phyloP scores from a whole-genome alignment of 2,329 filamentous ascomycete species.

The Aspergillus sp. region DNA sequence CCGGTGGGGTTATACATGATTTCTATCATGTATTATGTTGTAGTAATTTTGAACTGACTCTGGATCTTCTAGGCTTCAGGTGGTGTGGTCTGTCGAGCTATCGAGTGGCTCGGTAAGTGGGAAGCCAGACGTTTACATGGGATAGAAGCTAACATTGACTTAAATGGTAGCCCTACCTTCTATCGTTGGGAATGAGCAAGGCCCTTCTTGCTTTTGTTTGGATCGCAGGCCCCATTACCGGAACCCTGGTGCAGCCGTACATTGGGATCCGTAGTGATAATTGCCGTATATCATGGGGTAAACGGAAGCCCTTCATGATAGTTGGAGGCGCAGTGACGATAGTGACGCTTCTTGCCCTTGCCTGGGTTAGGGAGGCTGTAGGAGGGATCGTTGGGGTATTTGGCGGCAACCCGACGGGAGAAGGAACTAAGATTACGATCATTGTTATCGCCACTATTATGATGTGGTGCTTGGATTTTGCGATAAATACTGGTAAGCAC shows the following conservation, averaged over 20 bases:
- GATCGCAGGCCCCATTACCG: conserved; percentile 79
- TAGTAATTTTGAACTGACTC: conserved; percentile 8
- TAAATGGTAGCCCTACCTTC: conserved; percentile 61
- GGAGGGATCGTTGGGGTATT: conserved; percentile 67
- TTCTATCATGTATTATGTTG: background rate
- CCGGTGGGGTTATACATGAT: background rate
- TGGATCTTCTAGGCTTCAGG: conserved; percentile 63
- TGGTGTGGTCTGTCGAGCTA: conserved; percentile 93
- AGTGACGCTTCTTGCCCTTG: conserved; percentile 65
- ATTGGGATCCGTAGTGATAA: conserved; percentile 79
- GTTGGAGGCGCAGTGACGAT: conserved; percentile 68
- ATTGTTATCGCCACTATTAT: conserved; percentile 80
- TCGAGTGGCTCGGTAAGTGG: conserved; percentile 76
- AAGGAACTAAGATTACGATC: conserved; percentile 62
- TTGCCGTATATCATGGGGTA: conserved; percentile 72
- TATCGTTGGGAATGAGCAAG: conserved; percentile 80
- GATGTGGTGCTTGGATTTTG: conserved; percentile 89
- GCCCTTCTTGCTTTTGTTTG: conserved; percentile 79
- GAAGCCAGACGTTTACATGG: no score
- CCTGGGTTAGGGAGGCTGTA: conserved; percentile 74
- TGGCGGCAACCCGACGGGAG: conserved; percentile 65
- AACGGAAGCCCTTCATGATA: conserved; percentile 79
- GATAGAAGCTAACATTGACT: conserved; percentile 1
- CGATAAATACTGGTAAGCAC: conserved; percentile 78
- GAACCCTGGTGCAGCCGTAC: conserved; percentile 77